These are phyloP conservation scores for Claviceps cyperi DNA, from an alignment of 2,329 filamentous ascomycete species.

Conservation along the genomic window DNA sequence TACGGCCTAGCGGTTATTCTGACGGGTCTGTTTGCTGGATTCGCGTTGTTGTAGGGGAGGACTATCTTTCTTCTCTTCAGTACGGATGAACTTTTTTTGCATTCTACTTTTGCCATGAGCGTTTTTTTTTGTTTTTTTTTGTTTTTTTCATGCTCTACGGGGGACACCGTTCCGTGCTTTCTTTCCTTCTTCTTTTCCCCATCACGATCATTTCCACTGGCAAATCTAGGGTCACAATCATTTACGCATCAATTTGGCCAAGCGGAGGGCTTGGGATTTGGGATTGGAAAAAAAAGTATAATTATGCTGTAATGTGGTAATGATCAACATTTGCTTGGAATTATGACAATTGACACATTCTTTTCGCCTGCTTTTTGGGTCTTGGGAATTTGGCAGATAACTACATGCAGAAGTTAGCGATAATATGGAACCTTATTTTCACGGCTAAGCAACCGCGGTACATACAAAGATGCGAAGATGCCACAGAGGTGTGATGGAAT, in stretches of 20 bases:
- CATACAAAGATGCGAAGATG: too few relatives aligned
- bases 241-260: neutral
- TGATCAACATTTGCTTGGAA: neutral
- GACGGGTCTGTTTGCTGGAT: conserved; percentile 24
- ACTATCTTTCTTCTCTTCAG: neutral
- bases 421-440: too few relatives aligned
- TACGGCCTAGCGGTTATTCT: conserved; percentile 25
- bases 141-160: neutral
- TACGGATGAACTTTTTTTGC: neutral
- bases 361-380: neutral
- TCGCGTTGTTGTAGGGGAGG: conserved; percentile 22
- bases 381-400: too few relatives aligned
- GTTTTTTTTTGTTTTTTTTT: neutral
- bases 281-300: too few relatives aligned
- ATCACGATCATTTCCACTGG: neutral
- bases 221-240: neutral
- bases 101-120: neutral
- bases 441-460: too few relatives aligned
- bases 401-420: too few relatives aligned
- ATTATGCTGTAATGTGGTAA: neutral
- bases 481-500: too few relatives aligned
- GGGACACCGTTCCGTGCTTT: neutral
- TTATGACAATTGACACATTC: neutral
- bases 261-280: neutral
- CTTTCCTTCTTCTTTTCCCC: neutral